A percentile compares a stretch with the other conserved stretches of the same genome.
Evolutionary conservation across 192 early-diverging fungal species (phyloP).

Genomic region (Backusella tarrabulga): DNA sequence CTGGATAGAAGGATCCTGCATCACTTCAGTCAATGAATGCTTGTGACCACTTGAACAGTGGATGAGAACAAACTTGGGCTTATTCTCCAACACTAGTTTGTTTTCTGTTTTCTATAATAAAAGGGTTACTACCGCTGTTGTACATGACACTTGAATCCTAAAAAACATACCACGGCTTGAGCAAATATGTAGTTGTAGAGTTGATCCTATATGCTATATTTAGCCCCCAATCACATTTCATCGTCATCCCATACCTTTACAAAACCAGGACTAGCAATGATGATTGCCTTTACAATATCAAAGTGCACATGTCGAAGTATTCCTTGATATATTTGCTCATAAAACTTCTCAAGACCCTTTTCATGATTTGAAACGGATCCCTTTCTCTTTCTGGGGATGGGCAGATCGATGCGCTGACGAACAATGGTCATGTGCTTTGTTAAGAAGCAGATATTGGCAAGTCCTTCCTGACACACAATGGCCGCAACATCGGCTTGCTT

Average conservation of each 20-base stretch:
- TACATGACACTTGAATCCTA: not conserved
- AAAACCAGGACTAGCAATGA: slow-evolving; percentile 96
- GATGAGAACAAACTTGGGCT: slow-evolving; percentile 82
- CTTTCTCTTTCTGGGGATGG: slow-evolving; percentile 90
- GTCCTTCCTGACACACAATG: slow-evolving; percentile 83
- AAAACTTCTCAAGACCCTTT: slow-evolving; percentile 86
- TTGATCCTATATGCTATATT: slow-evolving; percentile 60
- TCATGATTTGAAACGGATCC: slow-evolving; percentile 90
- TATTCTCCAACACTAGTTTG: slow-evolving; percentile 80
- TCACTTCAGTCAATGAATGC: slow-evolving; percentile 91
- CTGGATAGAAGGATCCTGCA: slow-evolving; percentile 82
- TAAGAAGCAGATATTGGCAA: slow-evolving; percentile 91
- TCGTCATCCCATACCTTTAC: slow-evolving; percentile 56
- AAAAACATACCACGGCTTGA: slow-evolving; percentile 63
- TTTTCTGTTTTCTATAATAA: slow-evolving; percentile 67
- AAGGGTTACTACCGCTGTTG: not conserved
- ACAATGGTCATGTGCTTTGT: slow-evolving; percentile 97
- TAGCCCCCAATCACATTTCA: not conserved
- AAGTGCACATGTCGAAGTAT: slow-evolving; percentile 90
- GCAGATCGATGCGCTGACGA: slow-evolving; percentile 85
- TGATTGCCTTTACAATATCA: slow-evolving; percentile 91
- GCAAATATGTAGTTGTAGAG: slow-evolving; percentile 85
- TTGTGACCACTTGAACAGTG: slow-evolving; percentile 97
- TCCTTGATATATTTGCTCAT: slow-evolving; percentile 86
- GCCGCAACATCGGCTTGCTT: slow-evolving; percentile 92